These are phyloP conservation scores for Naumovozyma castellii DNA, from an alignment of 805 yeast species.

Conservation along the genomic window DNA sequence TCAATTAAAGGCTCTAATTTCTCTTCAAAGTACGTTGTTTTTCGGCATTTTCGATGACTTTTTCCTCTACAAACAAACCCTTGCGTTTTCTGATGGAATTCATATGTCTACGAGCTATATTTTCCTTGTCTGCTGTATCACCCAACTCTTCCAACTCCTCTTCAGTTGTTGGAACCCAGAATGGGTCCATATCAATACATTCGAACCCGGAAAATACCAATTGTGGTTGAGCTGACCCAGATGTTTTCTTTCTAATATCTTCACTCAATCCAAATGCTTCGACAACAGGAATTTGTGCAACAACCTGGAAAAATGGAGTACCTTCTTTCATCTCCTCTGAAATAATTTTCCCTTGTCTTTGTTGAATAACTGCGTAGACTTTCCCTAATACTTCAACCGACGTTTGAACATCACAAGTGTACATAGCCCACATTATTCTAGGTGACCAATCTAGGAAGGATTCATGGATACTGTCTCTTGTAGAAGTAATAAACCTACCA, in stretches of 20 bases:
- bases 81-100: conserved; percentile 73
- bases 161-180: conserved; percentile 98
- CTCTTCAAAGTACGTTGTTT: conserved; percentile 83
- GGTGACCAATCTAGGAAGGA: conserved; percentile 78
- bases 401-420: conserved; percentile 90
- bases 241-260: conserved; percentile 83
- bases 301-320: conserved; percentile 86
- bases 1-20: conserved; percentile 31
- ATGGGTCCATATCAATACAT: conserved; percentile 83
- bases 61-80: conserved; percentile 83
- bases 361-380: conserved; percentile 89
- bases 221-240: conserved; percentile 97
- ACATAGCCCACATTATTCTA: conserved; percentile 83
- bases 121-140: conserved; percentile 84
- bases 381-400: conserved; percentile 90
- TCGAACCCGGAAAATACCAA: conserved; percentile 84
- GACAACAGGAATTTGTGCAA: conserved; percentile 80
- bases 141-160: conserved; percentile 93
- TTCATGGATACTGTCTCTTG: conserved; percentile 63
- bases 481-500: conserved; percentile 65
- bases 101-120: conserved; percentile 81
- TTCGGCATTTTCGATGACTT: conserved; percentile 85
- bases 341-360: conserved; percentile 72
- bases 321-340: conserved; percentile 98
- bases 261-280: conserved; percentile 97